Base-by-base conservation (phyloP, 345 rosid genomes). In the Lepidium didymum region DNA sequence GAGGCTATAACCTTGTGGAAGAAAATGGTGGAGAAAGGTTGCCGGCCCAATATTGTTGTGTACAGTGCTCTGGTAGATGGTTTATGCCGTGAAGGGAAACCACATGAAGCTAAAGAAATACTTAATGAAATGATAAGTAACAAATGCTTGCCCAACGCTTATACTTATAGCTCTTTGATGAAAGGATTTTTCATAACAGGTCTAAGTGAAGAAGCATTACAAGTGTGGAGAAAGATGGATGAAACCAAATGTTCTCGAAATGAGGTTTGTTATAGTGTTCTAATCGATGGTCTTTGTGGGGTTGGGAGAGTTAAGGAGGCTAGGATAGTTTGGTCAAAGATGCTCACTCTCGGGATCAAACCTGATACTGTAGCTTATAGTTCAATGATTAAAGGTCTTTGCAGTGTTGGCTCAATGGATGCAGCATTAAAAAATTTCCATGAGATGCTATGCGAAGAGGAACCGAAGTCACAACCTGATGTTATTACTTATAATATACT, bases 311-410 rank as follows among this genome's bases (percentile, higher is more conserved):
- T 86, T 56, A 68, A 58, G 23, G 91, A 91, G 64, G 99, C 97
- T 56, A 79, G 15, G 78, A 84, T 76, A 73, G 74, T 81, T 25
- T 94, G 99, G 99, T 77, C 85, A 57, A 81, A 82, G 55, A 89
- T 94, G 91, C 62, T 87, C 68, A 77, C 75, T 18, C 74, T 74
- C 38, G 99, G 97, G 74, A 79, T 69, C 69, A 84, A 72, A 70
- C 92, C 91, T 54, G 97, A 94, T 77, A 85, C 80, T 29, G 86
- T 94, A 68, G 81, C 93, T 18, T 94, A 87, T 73, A 84, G 87
- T 74, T 89, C 96, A 54, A 81, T 94, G 85, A 91, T 94, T 70
- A 84, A 85, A 67, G 99, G 99, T 60, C 82, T 87, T 45, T 91
- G 95, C 71, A 76, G 67, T 75, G 64, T 72, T 42, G 89, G 96